phyloP scores from a whole-genome alignment of 495 filamentous ascomycete species.

The Penicillium odoratum region DNA sequence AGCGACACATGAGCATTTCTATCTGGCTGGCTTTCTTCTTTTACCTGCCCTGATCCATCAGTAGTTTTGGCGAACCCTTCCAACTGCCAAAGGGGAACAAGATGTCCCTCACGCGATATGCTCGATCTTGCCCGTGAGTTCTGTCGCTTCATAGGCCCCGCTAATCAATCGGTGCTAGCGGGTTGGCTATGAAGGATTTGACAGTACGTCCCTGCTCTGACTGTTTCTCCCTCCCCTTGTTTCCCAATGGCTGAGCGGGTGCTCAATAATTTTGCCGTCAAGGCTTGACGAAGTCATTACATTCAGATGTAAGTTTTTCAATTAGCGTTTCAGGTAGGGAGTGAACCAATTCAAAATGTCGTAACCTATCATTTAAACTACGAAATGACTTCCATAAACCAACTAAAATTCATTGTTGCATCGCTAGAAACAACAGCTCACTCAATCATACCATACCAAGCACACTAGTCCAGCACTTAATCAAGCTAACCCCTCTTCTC shows the following conservation, averaged over 20 bases:
- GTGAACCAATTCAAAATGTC: conserved; percentile 4
- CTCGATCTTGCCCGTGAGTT: conserved; percentile 12
- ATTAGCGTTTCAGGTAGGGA: conserved; percentile 23
- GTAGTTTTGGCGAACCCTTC: conserved; percentile 35
- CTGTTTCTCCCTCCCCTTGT: conserved; percentile 8
- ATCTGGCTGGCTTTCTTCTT: conserved; percentile 22
- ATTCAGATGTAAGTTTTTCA: conserved; percentile 24
- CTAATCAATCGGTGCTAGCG: conserved; percentile 7
- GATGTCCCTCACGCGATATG: conserved; percentile 1
- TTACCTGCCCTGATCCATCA: conserved; percentile 38
- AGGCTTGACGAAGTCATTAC: conserved; percentile 12
- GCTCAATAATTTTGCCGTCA: not conserved
- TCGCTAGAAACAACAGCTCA: conserved; percentile 9
- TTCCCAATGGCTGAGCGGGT: conserved; percentile 2
- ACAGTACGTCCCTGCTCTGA: conserved; percentile 23
- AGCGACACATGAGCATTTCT: conserved; percentile 30
- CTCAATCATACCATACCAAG: not conserved
- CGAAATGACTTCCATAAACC: not conserved
- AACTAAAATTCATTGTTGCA: no score
- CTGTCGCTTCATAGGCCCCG: conserved; percentile 9
- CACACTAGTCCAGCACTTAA: not conserved
- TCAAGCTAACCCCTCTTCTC: conserved; percentile 23
- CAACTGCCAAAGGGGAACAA: not conserved
- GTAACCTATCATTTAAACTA: not conserved
- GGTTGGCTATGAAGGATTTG: conserved; percentile 13